These are phyloP conservation scores for Cocos nucifera DNA, from an alignment of 176 grass and related monocot species.

Conservation along the genomic window DNA sequence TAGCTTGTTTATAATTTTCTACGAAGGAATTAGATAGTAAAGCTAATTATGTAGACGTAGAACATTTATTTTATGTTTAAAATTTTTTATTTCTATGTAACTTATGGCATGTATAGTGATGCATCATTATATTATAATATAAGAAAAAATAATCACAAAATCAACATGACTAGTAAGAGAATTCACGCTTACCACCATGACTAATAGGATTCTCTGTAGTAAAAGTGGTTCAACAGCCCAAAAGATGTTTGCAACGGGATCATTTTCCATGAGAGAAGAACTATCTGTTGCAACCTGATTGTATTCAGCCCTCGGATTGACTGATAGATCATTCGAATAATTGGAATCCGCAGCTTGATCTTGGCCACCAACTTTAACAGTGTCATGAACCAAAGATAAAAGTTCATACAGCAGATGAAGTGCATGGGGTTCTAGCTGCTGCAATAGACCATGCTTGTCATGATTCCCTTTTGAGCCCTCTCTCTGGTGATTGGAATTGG, in stretches of 20 bases:
- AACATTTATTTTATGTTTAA: too few species aligned
- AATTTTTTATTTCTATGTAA: too few species aligned
- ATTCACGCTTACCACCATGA: slow-evolving; percentile 60
- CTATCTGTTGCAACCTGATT: slow-evolving; percentile 25
- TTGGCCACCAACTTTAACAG: slow-evolving; percentile 40
- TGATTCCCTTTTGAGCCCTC: slow-evolving; percentile 16
- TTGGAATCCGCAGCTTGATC: slow-evolving; percentile 18
- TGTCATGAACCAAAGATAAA: slow-evolving; percentile 68
- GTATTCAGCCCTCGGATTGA: slow-evolving; percentile 25
- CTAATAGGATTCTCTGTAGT: slow-evolving; percentile 45
- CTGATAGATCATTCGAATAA: slow-evolving; percentile 25
- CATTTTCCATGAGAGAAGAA: slow-evolving; percentile 40
- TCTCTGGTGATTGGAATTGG: slow-evolving; percentile 13
- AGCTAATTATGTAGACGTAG: too few species aligned
- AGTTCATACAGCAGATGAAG: slow-evolving; percentile 61
- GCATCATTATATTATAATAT: too few species aligned
- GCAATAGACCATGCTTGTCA: slow-evolving; percentile 35
- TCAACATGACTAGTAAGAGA: neutral
- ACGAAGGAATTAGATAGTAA: too few species aligned
- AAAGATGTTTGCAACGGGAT: slow-evolving; percentile 60
- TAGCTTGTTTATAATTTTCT: too few species aligned
- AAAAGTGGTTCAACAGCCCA: slow-evolving; percentile 50
- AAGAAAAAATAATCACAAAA: too few species aligned
- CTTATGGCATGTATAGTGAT: too few species aligned
- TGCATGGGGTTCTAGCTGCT: slow-evolving; percentile 52